Evolutionary conservation across 176 grass and related monocot genomes (phyloP).

Genomic region (Canna indica): DNA sequence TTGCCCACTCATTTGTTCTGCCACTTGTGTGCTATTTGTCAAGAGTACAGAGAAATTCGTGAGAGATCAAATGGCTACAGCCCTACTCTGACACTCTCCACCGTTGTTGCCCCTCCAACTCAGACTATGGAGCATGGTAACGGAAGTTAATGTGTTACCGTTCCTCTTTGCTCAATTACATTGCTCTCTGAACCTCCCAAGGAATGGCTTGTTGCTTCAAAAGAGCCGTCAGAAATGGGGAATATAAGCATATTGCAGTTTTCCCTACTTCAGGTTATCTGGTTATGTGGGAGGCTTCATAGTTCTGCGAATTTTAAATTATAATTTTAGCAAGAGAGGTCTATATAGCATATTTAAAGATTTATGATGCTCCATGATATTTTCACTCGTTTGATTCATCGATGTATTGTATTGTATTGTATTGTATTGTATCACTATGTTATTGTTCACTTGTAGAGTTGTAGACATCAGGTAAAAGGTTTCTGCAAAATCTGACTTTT

Average conservation of each 20-base stretch:
- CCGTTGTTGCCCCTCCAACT: conserved; percentile 38
- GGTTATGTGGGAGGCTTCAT: not conserved
- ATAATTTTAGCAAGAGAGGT: not conserved
- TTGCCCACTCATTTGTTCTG: conserved; percentile 80
- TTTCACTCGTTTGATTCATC: no score
- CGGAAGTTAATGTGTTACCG: not conserved
- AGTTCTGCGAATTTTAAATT: not conserved
- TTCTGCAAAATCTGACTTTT: no score
- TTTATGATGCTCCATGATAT: no score
- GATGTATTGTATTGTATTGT: no score
- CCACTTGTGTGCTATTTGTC: conserved; percentile 82
- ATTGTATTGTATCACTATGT: no score
- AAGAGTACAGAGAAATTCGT: conserved; percentile 82
- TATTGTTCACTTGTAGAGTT: no score
- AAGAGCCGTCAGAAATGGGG: not conserved
- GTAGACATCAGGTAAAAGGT: no score
- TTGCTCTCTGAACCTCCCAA: not conserved
- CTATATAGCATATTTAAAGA: no score
- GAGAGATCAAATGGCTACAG: conserved; percentile 33
- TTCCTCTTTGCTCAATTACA: not conserved
- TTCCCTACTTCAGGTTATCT: not conserved
- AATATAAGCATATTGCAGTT: not conserved
- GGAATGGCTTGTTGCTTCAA: not conserved
- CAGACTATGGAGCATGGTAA: conserved; percentile 45
- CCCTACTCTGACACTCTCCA: conserved; percentile 17